Percentiles rank a stretch among this genome's conserved stretches.
Conservation (phyloP, 208 protist genomes). For the Endotrypanum monterogeii region DNA sequence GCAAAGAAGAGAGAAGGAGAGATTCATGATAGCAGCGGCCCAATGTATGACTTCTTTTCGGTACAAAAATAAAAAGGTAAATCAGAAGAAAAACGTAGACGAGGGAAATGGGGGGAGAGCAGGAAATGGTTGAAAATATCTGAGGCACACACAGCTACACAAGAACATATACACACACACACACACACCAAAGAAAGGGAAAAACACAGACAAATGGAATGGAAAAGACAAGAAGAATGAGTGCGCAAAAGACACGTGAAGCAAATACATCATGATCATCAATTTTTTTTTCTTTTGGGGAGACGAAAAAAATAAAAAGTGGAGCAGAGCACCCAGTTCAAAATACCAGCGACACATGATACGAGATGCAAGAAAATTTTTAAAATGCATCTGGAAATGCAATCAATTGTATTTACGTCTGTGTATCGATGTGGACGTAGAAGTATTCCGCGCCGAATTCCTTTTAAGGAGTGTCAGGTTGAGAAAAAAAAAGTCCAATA, state of each 20-base stretch:
- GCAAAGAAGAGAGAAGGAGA: too few relatives aligned
- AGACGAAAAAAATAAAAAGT: constrained; percentile 6
- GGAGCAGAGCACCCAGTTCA: too few relatives aligned
- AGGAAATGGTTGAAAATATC: neutral
- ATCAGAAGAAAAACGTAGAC: neutral
- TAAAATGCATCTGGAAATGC: neutral
- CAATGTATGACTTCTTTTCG: too few relatives aligned
- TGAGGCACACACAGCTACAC: neutral
- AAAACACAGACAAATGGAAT: neutral
- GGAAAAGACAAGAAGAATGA: constrained; percentile 9
- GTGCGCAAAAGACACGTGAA: neutral
- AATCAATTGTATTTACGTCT: too few relatives aligned
- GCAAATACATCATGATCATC: neutral
- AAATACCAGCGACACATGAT: too few relatives aligned
- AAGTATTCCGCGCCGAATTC: too few relatives aligned
- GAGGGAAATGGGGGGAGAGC: neutral
- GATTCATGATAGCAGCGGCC: too few relatives aligned
- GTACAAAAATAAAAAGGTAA: neutral
- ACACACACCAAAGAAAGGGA: neutral
- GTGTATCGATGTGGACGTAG: too few relatives aligned
- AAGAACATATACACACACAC: neutral
- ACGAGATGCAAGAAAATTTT: neutral
- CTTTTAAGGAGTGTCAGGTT: too few relatives aligned
- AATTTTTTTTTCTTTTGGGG: too few relatives aligned
- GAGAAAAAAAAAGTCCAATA: too few relatives aligned